Evolutionary conservation across 2,329 filamentous ascomycete species (phyloP), one percentile per base, ranked within the genome.

Genomic region (Fusarium tanahbumbuense): DNA sequence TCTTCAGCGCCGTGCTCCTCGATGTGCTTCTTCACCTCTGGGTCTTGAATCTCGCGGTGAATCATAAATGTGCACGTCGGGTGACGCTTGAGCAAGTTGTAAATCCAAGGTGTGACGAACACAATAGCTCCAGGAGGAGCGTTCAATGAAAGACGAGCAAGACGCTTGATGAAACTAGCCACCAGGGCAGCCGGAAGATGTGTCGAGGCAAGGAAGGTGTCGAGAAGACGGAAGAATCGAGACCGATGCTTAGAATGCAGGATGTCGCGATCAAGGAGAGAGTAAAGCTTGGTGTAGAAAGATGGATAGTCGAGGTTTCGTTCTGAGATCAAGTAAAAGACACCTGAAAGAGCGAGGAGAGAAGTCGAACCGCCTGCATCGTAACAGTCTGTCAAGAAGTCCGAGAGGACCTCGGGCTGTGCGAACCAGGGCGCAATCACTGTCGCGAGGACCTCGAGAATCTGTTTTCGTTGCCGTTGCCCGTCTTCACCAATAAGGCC

Each of bases 351-450:
- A 3, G 97, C 94, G 22, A 98, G 87, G 7, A 99, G 85, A 7
- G 96, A 95, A 49, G 91, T 93, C 16, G 93, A 92, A 46, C 96
- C 96, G 54, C 95, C 94, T 10, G 90, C 84, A 75, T 98, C 87
- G 82, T 97, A 98, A 30, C 91, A 97, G 81, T 96, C 93, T n/a
- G 94, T 97, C 58, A 99, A 83, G 80, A 98, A 99, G 82, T 99
- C 96, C 86, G 97, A 94, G 34, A 99, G 86, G 42, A 97, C 86
- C 76, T 98, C 95, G 3, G 94, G 92, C 67, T 93, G 92, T 49
- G 85, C 87, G 80, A 98, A 97, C 92, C 93, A 97, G 1, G 95
- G 94, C 25, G 92, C 92, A 73, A 98, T 93, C 34, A 89, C 89
- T 44, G 88, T 88, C 3, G 93, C 90, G 81, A 97, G 91, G 66